Percentiles rank a stretch among this genome's conserved stretches.
Conservation (phyloP, 805 yeast species). For the Ogataea methylovora region DNA sequence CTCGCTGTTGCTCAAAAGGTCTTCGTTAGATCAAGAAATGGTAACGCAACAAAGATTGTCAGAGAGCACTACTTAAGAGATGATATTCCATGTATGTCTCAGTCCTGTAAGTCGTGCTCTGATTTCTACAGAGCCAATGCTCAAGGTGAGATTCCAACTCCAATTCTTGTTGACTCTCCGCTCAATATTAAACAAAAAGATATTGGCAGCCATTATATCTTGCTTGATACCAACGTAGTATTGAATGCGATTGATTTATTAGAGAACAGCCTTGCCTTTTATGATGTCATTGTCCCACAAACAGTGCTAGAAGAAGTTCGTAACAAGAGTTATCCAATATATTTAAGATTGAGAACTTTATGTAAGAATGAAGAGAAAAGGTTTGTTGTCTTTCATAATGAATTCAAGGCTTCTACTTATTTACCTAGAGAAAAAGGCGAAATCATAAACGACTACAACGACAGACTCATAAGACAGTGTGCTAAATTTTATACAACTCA, state of each 20-base stretch:
- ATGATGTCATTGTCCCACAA: constrained; percentile 91
- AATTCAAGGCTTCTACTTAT: constrained; percentile 69
- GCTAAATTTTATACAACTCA: constrained; percentile 70
- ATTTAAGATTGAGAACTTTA: constrained; percentile 72
- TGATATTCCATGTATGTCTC: constrained; percentile 88
- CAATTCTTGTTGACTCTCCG: constrained; percentile 63
- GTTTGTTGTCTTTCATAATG: constrained; percentile 89
- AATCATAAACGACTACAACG: constrained; percentile 82
- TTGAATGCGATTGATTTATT: constrained; percentile 84
- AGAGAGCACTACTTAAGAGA: constrained; percentile 89
- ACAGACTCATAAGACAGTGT: constrained; percentile 76
- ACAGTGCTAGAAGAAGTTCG: constrained; percentile 91
- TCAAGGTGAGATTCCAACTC: constrained; percentile 54
- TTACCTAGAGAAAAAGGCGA: constrained; percentile 58
- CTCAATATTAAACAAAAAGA: constrained; percentile 28
- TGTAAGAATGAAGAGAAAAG: constrained; percentile 73
- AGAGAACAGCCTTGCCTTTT: constrained; percentile 69
- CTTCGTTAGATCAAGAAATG: constrained; percentile 83
- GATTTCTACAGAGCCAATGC: constrained; percentile 52
- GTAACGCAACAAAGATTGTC: constrained; percentile 84
- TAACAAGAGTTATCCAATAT: constrained; percentile 80
- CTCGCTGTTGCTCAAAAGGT: constrained; percentile 77
- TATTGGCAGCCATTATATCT: constrained; percentile 70
- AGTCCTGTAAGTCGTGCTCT: constrained; percentile 57
- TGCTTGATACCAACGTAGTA: constrained; percentile 84